phyloP scores from a whole-genome alignment of 176 grass and related monocot genomes.

The Puccinellia tenuiflora region DNA sequence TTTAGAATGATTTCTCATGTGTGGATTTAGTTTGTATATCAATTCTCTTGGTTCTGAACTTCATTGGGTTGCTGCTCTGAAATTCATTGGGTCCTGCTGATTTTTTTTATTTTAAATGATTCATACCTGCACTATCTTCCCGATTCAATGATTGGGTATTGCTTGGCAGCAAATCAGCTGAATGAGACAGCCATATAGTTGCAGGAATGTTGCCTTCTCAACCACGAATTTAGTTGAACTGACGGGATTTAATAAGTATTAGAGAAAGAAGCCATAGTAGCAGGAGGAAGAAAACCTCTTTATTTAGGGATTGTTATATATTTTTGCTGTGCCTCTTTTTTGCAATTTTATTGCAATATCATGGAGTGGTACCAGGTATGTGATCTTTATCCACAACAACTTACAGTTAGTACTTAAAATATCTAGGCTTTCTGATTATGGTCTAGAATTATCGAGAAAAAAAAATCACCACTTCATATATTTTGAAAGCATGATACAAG shows the following conservation, averaged over 20 bases:
- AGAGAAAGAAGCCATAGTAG: background rate
- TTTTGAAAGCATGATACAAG: background rate
- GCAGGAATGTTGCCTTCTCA: background rate
- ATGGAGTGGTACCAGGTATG: background rate
- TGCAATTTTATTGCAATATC: background rate
- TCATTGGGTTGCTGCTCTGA: background rate
- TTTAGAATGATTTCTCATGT: background rate
- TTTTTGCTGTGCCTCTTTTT: background rate
- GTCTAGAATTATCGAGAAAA: background rate
- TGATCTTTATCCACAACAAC: background rate
- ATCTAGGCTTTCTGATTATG: background rate
- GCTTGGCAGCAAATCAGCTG: no score
- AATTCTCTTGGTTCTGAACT: background rate
- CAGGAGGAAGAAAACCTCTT: background rate
- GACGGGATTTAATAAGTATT: background rate
- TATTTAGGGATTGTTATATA: background rate
- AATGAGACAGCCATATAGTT: background rate
- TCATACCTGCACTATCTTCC: no score
- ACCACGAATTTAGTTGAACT: background rate
- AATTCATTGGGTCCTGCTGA: background rate
- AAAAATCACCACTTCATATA: background rate
- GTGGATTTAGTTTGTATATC: background rate
- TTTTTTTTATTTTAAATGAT: no score
- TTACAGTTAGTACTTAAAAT: background rate
- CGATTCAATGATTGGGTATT: no score